Conservation (phyloP, 1,284 basidiomycete species). For the Ustilago nuda region DNA sequence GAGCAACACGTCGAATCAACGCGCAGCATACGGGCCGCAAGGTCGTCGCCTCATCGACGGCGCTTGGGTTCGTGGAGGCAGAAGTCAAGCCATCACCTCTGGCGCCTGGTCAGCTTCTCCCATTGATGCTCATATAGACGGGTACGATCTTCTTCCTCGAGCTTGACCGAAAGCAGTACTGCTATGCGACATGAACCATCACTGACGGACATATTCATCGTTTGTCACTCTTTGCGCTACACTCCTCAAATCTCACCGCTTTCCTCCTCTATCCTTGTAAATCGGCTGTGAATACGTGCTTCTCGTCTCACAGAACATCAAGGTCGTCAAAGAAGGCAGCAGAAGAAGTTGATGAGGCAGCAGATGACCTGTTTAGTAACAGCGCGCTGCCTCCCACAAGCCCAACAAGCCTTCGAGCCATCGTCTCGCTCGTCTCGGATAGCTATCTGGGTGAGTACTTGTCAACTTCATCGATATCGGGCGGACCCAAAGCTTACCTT, state of each 20-base stretch:
- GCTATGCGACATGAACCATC: neutral
- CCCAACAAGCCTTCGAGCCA: constrained; percentile 37
- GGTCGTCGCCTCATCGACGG: constrained; percentile 37
- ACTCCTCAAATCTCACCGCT: neutral
- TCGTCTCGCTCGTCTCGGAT: constrained; percentile 45
- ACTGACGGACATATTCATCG: constrained; percentile 4
- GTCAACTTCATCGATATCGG: neutral
- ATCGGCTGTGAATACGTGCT: neutral
- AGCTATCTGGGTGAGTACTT: constrained; percentile 46
- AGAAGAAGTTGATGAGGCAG: neutral
- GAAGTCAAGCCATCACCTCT: constrained; percentile 40
- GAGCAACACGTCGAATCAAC: neutral
- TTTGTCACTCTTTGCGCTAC: neutral
- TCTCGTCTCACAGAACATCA: neutral
- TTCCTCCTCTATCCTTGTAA: neutral
- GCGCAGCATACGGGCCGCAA: constrained; percentile 8
- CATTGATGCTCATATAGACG: constrained; percentile 21
- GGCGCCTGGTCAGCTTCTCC: constrained; percentile 58
- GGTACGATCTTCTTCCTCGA: constrained; percentile 47
- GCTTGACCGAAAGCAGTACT: neutral
- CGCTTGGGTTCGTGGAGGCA: constrained; percentile 54
- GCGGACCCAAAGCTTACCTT: neutral
- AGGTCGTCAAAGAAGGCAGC: neutral
- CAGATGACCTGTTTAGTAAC: constrained; percentile 4
- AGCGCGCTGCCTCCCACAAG: constrained; percentile 2